These are phyloP conservation scores for Didymella glomerata DNA, from an alignment of 2,329 filamentous ascomycete genomes.

Conservation along the genomic window DNA sequence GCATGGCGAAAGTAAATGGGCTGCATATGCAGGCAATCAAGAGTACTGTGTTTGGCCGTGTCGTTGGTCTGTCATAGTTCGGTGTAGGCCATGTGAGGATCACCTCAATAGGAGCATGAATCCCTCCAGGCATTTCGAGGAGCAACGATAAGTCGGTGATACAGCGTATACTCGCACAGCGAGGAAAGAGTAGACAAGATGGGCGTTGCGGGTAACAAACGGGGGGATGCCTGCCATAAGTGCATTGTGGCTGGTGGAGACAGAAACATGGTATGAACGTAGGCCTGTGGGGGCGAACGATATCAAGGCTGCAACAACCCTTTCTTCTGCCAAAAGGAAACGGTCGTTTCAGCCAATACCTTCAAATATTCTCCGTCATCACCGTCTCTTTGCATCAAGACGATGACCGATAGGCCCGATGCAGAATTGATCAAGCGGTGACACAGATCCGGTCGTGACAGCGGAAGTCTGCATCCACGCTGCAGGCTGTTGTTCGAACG, in stretches of 20 bases:
- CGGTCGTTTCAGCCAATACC: constrained; percentile 16
- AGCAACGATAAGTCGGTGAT: neutral
- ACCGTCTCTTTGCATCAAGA: neutral
- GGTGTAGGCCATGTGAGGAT: constrained; percentile 36
- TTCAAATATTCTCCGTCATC: neutral
- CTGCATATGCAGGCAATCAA: constrained; percentile 35
- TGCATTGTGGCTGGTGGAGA: constrained; percentile 23
- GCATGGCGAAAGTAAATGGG: constrained; percentile 33
- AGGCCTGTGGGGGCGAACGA: constrained; percentile 1
- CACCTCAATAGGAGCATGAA: constrained; percentile 39
- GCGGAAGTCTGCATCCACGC: neutral
- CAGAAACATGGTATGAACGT: neutral
- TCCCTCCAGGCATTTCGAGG: constrained; percentile 42
- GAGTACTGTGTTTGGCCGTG: constrained; percentile 30
- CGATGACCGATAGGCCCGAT: neutral
- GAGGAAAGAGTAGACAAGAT: neutral
- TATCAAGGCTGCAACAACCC: constrained; percentile 2
- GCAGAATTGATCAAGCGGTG: constrained; percentile 5
- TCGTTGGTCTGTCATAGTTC: constrained; percentile 36
- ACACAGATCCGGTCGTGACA: constrained; percentile 12
- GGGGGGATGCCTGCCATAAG: constrained; percentile 34
- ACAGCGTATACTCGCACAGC: neutral
- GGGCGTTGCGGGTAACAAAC: neutral
- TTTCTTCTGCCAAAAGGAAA: constrained; percentile 20
- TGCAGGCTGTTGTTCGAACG: neutral